Conservation (phyloP, 306 rosid genomes). For the Inga oerstediana region DNA sequence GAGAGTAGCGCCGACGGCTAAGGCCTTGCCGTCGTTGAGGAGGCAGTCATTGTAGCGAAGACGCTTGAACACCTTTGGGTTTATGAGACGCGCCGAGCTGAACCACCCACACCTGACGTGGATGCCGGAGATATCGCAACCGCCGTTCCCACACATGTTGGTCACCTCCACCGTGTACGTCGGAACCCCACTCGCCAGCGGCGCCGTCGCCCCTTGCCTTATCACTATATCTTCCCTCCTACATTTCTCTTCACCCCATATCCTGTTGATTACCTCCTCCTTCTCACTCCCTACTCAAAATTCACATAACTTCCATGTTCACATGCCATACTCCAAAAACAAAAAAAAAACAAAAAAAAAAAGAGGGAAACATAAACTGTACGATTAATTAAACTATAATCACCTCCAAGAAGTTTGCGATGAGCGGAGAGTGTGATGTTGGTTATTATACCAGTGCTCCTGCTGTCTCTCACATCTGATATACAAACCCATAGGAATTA, state of each 20-base stretch:
- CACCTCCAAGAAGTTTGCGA: constrained; percentile 68
- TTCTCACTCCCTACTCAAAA: constrained; percentile 21
- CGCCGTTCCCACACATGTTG: constrained; percentile 64
- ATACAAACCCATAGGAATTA: constrained; percentile 1
- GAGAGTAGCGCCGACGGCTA: constrained; percentile 60
- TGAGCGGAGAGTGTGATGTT: constrained; percentile 36
- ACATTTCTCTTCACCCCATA: constrained; percentile 74
- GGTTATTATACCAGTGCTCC: background rate
- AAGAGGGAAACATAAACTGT: background rate
- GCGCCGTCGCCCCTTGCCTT: constrained; percentile 78
- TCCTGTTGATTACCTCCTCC: constrained; percentile 60
- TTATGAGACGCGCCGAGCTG: constrained; percentile 81
- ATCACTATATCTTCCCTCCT: constrained; percentile 63
- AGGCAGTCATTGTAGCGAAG: constrained; percentile 78
- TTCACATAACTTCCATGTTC: background rate
- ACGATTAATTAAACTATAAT: background rate
- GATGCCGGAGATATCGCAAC: constrained; percentile 69
- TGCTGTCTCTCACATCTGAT: constrained; percentile 35
- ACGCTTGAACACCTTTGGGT: constrained; percentile 84
- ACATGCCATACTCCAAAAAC: background rate
- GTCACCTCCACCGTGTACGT: constrained; percentile 75
- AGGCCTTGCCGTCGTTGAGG: constrained; percentile 74
- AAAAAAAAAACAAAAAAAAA: background rate
- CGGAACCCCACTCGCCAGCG: constrained; percentile 86
- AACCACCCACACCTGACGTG: constrained; percentile 91